Percentiles rank a stretch among this genome's conserved stretches.
Evolutionary conservation across 148 eudicot species (phyloP).

Genomic region (Rhododendron kiyosumense): DNA sequence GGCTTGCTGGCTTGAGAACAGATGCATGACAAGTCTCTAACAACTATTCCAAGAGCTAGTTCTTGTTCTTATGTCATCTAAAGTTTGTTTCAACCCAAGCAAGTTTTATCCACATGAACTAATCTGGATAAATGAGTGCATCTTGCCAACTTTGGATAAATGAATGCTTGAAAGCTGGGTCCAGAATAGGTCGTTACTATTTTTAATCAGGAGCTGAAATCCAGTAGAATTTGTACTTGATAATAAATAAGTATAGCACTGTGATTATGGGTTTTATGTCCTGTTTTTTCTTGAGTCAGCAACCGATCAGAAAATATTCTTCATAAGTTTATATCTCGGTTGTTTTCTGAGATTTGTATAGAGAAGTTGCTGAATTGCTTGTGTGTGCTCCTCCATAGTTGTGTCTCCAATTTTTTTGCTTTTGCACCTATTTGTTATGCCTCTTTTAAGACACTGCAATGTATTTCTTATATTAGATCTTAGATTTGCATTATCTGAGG

Average conservation of each 20-base stretch:
- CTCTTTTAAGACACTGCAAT: background rate
- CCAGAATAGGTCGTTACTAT: background rate
- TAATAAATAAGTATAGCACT: background rate
- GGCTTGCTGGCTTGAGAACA: background rate
- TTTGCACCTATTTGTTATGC: background rate
- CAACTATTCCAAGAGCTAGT: background rate
- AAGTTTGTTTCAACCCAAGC: background rate
- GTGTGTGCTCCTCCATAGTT: background rate
- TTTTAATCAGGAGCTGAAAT: background rate
- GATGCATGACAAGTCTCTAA: background rate
- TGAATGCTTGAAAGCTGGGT: background rate
- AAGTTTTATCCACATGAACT: background rate
- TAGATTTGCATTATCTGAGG: background rate
- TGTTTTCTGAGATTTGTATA: background rate
- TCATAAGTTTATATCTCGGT: background rate
- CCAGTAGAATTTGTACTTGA: background rate
- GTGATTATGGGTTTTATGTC: background rate
- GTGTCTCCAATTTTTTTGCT: background rate
- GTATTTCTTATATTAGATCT: background rate
- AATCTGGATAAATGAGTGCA: background rate
- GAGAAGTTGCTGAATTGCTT: background rate
- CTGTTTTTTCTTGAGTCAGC: background rate
- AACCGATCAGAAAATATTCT: background rate
- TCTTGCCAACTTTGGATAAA: too few species aligned
- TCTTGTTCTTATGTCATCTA: background rate